Evolutionary conservation across 495 filamentous ascomycete genomes (phyloP), one percentile per base, ranked within the genome.

Genomic region (Penicillium simplicissimum): DNA sequence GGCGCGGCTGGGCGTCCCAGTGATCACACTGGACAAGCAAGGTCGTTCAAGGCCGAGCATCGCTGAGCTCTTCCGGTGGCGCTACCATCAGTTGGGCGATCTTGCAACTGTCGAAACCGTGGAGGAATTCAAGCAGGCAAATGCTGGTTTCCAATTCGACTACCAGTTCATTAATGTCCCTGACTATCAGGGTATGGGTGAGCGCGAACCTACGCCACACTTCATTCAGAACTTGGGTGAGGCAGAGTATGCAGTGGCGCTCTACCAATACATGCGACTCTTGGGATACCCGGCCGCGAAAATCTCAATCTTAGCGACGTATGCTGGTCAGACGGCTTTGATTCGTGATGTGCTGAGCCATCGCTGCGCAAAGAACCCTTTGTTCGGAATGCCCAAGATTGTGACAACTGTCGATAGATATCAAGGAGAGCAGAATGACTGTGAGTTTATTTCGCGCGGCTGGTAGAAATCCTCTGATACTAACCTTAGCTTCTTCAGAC

Each of bases 371-470:
- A 90, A 86, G 67, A 96, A 90, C 63, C 75, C 86, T 3, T 76
- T 99, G 31, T 99, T 99, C 76, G 93, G 96, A 11, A 76, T 97
- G 77, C 95, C 95, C 40, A 89, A 88, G 72, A 87, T 90, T 49
- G 92, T 99, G 28, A 91, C 90, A 1, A 98, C 96, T 17, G 96
- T 99, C 57, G 95, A 99, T 75, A 96, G 96, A 73, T 99, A 97
- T 67, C 95, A 99, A 79, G 95, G 95, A 64, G 96, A 98, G 81
- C 95, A 99, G 78, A 99, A 98, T 76, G 95, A 97, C 68, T 98
- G 92, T 96, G 78, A 85, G 90, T 84, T 67, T 40, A 11, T 25
- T 40, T 10, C 7, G 14, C 19, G 2, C 56, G 15, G 10, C n/a
- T 7, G 36, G n/a, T 19, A 3, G 10, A 37, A 11, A 19, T 2